Conservation (phyloP, 257 asterid species). For the Ballota nigra region DNA sequence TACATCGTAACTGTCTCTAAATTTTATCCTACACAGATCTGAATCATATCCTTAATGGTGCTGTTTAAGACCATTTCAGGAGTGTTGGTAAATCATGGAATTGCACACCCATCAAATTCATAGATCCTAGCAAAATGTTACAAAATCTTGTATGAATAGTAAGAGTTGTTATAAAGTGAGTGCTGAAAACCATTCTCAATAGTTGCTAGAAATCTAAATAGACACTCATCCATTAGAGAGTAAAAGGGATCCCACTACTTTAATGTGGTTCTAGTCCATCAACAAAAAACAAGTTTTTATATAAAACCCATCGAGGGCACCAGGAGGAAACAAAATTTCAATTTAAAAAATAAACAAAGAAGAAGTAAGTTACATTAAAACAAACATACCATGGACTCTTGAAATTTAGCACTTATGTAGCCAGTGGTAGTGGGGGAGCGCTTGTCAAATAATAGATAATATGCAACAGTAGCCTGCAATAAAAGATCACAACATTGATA, state of each 20-base stretch:
- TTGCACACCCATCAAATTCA: background rate
- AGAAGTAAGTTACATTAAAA: background rate
- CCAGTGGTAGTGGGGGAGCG: constrained; percentile 66
- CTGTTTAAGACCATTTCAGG: background rate
- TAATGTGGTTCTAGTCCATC: background rate
- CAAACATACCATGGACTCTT: constrained; percentile 67
- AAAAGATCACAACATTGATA: constrained; percentile 16
- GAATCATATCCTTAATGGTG: background rate
- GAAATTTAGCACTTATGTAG: constrained; percentile 75
- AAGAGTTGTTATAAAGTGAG: background rate
- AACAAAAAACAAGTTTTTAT: background rate
- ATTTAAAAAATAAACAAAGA: background rate
- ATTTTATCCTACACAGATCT: background rate
- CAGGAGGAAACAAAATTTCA: constrained; percentile 1
- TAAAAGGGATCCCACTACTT: constrained; percentile 10
- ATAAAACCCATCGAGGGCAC: background rate
- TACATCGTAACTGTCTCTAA: background rate
- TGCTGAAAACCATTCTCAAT: background rate
- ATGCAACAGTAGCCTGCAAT: constrained; percentile 89
- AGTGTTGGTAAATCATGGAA: background rate
- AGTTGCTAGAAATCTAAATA: constrained; percentile 8
- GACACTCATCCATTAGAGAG: background rate
- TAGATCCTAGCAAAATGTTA: background rate
- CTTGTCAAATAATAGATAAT: constrained; percentile 76
- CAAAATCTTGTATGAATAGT: background rate